These are phyloP conservation scores for Coniochaeta sp. DNA, from an alignment of 2,329 filamentous ascomycete species.

Conservation along the genomic window DNA sequence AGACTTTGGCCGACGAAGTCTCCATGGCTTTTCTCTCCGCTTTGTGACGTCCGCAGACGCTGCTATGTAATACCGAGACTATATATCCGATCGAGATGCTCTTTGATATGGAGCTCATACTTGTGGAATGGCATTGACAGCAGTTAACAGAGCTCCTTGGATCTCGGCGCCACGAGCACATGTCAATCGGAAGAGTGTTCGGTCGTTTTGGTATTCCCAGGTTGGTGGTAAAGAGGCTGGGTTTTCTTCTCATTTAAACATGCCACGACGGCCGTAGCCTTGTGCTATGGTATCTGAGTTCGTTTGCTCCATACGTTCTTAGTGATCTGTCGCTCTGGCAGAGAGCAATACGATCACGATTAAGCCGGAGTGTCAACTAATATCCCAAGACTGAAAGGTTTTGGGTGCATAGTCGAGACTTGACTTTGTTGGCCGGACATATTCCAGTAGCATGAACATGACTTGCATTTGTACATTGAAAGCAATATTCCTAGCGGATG, in stretches of 20 bases:
- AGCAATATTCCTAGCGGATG: neutral
- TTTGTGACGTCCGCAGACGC: neutral
- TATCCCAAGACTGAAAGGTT: slow-evolving; percentile 71
- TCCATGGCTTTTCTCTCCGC: neutral
- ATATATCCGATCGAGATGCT: neutral
- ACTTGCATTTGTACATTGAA: slow-evolving; percentile 1
- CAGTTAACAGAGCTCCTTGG: neutral
- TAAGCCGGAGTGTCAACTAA: slow-evolving; percentile 98
- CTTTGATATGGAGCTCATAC: neutral
- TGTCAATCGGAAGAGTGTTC: neutral
- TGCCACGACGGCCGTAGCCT: slow-evolving; percentile 49
- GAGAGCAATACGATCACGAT: slow-evolving; percentile 78
- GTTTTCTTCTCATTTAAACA: neutral
- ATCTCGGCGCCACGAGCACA: neutral
- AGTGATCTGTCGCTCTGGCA: slow-evolving; percentile 73
- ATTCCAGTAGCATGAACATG: neutral
- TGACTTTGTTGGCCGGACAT: slow-evolving; percentile 94
- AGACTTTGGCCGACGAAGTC: neutral
- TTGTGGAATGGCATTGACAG: neutral
- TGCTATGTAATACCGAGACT: neutral
- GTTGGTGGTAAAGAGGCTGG: neutral
- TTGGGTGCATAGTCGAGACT: slow-evolving; percentile 81
- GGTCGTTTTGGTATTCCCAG: neutral
- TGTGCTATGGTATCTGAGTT: slow-evolving; percentile 54
- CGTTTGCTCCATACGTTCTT: slow-evolving; percentile 58